Conservation (phyloP, 2,329 filamentous ascomycete species). For the Sphaerulina musiva region DNA sequence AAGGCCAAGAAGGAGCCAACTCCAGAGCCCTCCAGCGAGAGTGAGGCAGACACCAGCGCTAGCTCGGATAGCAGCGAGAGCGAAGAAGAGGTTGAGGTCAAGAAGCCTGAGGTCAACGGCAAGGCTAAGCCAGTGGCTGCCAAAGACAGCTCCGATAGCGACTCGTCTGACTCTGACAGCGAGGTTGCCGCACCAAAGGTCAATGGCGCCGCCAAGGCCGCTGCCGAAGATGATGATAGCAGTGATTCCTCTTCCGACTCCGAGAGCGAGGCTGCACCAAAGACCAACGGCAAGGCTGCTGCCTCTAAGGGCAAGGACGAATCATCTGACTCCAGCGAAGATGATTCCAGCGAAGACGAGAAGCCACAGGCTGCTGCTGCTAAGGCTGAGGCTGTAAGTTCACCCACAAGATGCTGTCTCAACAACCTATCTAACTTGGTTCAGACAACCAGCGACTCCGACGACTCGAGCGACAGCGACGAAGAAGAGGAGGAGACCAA, state of each 20-base stretch:
- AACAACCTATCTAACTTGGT: conserved; percentile 1
- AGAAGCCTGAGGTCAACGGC: conserved; percentile 24
- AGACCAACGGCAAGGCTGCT: conserved; percentile 29
- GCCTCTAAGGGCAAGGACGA: conserved; percentile 18
- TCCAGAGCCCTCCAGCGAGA: conserved; percentile 39
- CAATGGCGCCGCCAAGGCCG: conserved; percentile 26
- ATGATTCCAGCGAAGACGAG: conserved; percentile 26
- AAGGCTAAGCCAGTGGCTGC: conserved; percentile 23
- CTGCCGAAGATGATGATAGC: conserved; percentile 22
- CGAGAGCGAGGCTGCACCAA: conserved; percentile 30
- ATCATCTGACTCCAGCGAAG: conserved; percentile 23
- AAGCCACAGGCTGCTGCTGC: conserved; percentile 29
- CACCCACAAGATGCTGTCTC: neutral
- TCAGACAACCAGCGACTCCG: conserved; percentile 30
- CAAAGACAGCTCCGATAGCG: conserved; percentile 16
- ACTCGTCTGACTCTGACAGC: conserved; percentile 26
- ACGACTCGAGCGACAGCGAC: conserved; percentile 36
- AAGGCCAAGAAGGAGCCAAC: conserved; percentile 42
- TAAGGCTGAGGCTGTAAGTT: conserved; percentile 12
- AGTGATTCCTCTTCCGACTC: conserved; percentile 22
- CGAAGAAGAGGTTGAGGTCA: conserved; percentile 28
- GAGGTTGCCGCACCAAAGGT: conserved; percentile 28
- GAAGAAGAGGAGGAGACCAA: conserved; percentile 28
- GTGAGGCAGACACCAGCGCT: conserved; percentile 31
- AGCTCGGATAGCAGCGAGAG: conserved; percentile 36